Conservation (phyloP, 2,329 filamentous ascomycete species). For the Botrytis sinoallii region DNA sequence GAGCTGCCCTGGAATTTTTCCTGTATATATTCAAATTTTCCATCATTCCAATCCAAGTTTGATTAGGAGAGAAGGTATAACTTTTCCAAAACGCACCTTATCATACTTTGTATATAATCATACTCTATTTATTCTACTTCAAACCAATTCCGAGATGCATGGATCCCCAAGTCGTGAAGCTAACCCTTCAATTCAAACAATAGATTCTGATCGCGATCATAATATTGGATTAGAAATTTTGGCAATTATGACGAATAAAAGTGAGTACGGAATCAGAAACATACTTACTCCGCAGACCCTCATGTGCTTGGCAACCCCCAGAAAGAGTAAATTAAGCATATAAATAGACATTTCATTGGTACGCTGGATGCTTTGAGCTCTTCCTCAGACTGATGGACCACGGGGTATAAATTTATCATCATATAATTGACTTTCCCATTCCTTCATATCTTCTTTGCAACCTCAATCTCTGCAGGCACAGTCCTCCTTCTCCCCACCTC, state of each 20-base stretch:
- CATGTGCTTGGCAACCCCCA: background rate
- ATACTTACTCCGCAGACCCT: background rate
- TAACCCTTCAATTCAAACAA: background rate
- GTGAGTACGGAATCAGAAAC: background rate
- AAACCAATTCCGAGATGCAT: background rate
- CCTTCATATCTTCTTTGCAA: background rate
- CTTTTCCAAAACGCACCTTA: background rate
- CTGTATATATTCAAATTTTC: too few relatives aligned
- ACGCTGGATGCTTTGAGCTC: too few relatives aligned
- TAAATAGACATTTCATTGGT: background rate
- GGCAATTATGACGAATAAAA: background rate
- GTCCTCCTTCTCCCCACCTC: constrained; percentile 28
- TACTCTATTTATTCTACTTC: background rate
- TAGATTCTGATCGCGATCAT: background rate
- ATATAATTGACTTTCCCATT: background rate
- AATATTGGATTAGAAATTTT: background rate
- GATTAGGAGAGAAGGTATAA: background rate
- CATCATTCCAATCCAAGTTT: too few relatives aligned
- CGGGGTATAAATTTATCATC: background rate
- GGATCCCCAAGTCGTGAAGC: background rate
- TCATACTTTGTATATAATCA: background rate
- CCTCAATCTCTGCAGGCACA: constrained; percentile 23
- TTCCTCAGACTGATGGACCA: background rate
- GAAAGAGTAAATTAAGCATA: background rate
- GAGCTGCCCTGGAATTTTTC: too few relatives aligned